phyloP scores from a whole-genome alignment of 2,329 filamentous ascomycete species.

The Colletotrichum zoysiae region DNA sequence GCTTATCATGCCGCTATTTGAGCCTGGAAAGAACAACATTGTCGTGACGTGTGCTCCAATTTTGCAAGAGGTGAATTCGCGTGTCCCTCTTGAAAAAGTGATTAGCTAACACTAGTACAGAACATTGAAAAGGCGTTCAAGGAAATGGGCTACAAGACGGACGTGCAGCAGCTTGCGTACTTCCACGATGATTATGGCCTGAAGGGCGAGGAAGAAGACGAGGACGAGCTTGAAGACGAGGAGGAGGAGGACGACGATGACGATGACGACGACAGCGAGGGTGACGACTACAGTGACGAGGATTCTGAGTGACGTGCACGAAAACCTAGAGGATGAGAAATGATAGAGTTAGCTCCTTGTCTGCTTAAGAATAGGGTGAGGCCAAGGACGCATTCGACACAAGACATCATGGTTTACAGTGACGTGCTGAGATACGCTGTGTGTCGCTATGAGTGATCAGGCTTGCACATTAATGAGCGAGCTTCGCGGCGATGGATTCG shows the following conservation, averaged over 20 bases:
- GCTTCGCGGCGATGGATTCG: background rate
- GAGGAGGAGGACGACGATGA: conserved; percentile 72
- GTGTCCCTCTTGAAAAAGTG: too few species aligned
- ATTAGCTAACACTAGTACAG: conserved; percentile 57
- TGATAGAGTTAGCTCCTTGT: conserved; percentile 16
- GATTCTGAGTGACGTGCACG: conserved; percentile 45
- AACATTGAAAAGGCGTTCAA: conserved; percentile 81
- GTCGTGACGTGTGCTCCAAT: conserved; percentile 89
- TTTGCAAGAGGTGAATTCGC: conserved; percentile 80
- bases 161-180: conserved; percentile 78
- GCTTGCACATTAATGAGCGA: background rate
- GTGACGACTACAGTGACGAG: conserved; percentile 55
- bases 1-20: conserved; percentile 83
- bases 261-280: conserved; percentile 58
- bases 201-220: conserved; percentile 69
- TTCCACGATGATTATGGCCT: conserved; percentile 95
- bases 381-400: background rate
- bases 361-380: background rate
- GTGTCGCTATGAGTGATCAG: background rate
- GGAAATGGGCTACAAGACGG: conserved; percentile 81
- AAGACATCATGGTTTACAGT: background rate
- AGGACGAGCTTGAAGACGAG: conserved; percentile 67
- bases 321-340: conserved; percentile 6
- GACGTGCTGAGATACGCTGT: background rate
- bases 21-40: conserved; percentile 83